Conservation (phyloP, 176 grass and related monocot species). For the Otatea glauca region DNA sequence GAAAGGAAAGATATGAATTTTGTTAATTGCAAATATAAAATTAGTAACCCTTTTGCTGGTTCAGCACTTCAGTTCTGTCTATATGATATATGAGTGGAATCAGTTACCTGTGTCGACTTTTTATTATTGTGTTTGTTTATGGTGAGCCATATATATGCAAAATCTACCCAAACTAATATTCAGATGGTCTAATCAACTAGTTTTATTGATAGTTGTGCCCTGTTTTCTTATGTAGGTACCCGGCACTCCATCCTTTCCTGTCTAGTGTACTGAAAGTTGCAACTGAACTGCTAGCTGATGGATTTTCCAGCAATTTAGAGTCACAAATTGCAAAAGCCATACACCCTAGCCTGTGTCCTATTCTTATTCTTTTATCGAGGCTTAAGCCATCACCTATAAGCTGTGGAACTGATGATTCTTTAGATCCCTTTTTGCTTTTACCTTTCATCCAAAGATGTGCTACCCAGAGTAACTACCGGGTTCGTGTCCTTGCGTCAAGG, state of each 20-base stretch:
- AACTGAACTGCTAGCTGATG: conserved; percentile 66
- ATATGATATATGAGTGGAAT: conserved; percentile 29
- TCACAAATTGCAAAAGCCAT: conserved; percentile 80
- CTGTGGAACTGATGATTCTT: conserved; percentile 68
- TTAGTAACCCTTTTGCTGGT: conserved; percentile 18
- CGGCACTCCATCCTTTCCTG: conserved; percentile 91
- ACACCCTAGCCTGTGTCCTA: conserved; percentile 94
- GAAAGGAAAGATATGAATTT: conserved; percentile 10
- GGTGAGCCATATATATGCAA: conserved; percentile 32
- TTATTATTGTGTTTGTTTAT: conserved; percentile 28
- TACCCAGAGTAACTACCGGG: conserved; percentile 84
- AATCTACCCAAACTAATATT: not conserved
- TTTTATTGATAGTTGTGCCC: conserved; percentile 28
- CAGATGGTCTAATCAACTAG: not conserved
- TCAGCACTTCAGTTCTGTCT: conserved; percentile 8
- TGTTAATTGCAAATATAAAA: conserved; percentile 9
- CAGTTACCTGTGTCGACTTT: not conserved
- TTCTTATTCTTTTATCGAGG: conserved; percentile 94
- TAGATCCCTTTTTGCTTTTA: conserved; percentile 88
- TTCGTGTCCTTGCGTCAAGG: conserved; percentile 88
- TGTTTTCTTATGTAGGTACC: conserved; percentile 73
- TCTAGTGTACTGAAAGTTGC: conserved; percentile 71
- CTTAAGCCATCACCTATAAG: conserved; percentile 87
- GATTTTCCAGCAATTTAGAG: conserved; percentile 55
- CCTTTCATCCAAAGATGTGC: conserved; percentile 92